Evolutionary conservation across 306 rosid species (phyloP), one percentile per base, ranked within the genome.

Genomic region (Astragalus glycyphyllos): DNA sequence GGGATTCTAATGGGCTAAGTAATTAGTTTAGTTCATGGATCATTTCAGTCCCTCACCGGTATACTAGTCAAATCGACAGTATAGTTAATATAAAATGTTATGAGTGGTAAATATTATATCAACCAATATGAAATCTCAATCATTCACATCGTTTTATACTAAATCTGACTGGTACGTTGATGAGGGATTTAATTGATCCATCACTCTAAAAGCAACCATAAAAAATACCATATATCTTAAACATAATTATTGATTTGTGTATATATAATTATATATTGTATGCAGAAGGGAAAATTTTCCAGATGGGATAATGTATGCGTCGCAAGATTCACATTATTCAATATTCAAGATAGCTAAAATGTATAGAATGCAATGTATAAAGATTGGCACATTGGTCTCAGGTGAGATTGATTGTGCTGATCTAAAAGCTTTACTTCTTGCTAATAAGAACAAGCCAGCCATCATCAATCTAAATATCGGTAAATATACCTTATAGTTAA

Each of bases 361-460:
- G 92, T 90, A 86, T 72, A 74, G 86, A 85, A 90, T 90, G 92
- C 85, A 90, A 0, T 84, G 87, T 13, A 79, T 67, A 62, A 88
- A 83, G 77, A 84, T 90, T 65, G 69, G 16, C 12, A 81, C 86
- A n/a, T 63, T 83, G 56, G 34, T 78, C 48, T 86, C 92, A 2
- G 94, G 94, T 26, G 87, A 90, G 87, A 90, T 90, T 68, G 87
- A 90, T 63, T 86, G 90, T 56, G 7, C 29, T 1, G 77, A 87
- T 77, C 75, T 90, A 1, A 83, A 79, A 74, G 71, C 73, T 53
- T 84, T 69, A 59, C 74, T 90, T 50, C 74, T 82, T 4, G 65
- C 77, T 6, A 65, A 91, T 74, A 80, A 80, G 79, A 84, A 86
- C 50, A 91, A 91, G 57, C 96, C 97, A 14, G 96, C 97, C 47